These are phyloP conservation scores for Cavenderia fasciculata DNA, from an alignment of 78 protist genomes.

Conservation along the genomic window DNA sequence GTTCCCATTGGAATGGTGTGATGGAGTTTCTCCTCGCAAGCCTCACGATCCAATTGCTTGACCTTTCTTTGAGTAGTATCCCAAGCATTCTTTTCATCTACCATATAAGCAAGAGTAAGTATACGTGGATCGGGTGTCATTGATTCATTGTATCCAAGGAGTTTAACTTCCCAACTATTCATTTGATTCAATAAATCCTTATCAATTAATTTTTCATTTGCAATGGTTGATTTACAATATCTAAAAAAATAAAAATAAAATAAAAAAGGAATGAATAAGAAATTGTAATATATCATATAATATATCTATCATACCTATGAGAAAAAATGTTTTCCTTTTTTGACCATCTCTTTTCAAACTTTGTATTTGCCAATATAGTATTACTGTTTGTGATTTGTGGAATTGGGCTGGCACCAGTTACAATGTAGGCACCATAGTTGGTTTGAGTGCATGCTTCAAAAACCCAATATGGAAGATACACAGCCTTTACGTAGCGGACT, in stretches of 20 bases:
- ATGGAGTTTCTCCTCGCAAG: slow-evolving; percentile 44
- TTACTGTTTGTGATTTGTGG: neutral
- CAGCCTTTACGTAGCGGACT: slow-evolving; percentile 44
- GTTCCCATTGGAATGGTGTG: slow-evolving; percentile 10
- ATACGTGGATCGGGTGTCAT: slow-evolving; percentile 61
- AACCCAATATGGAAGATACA: slow-evolving; percentile 69
- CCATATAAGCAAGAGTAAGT: slow-evolving; percentile 30
- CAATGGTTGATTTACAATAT: slow-evolving; percentile 41
- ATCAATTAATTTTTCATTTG: slow-evolving; percentile 45
- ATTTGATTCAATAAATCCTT: slow-evolving; percentile 57
- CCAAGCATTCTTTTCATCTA: slow-evolving; percentile 64
- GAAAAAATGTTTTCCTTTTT: slow-evolving; percentile 29
- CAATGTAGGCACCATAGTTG: slow-evolving; percentile 41
- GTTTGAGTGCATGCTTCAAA: slow-evolving; percentile 67
- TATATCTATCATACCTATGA: neutral
- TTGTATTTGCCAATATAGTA: slow-evolving; percentile 5
- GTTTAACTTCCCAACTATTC: slow-evolving; percentile 57
- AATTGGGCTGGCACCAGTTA: neutral
- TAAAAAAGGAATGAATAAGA: neutral
- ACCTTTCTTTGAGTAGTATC: slow-evolving; percentile 18
- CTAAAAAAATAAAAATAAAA: neutral
- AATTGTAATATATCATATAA: neutral
- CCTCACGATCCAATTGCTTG: slow-evolving; percentile 29
- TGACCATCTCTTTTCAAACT: slow-evolving; percentile 31
- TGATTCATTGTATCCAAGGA: no score